phyloP scores from a whole-genome alignment of 108 stramenopile genomes.

The Nannochloropsis oceanica region DNA sequence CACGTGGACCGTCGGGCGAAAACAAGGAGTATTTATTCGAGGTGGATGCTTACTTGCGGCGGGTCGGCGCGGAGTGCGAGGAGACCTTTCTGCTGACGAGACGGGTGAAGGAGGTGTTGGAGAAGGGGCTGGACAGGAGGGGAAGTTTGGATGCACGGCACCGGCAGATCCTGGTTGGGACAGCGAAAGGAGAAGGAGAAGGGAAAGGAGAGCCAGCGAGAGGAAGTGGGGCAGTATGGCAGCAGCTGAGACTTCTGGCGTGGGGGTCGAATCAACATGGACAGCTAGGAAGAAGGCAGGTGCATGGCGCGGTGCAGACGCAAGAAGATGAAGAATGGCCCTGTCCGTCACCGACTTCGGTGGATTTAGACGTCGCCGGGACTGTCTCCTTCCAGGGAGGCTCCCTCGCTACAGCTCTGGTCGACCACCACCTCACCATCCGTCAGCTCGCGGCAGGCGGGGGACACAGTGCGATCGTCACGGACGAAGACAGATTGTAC shows the following conservation, averaged over 20 bases:
- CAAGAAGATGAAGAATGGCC: neutral
- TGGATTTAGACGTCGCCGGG: neutral
- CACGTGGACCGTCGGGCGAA: constrained; percentile 17
- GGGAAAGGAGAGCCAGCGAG: neutral
- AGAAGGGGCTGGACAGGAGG: neutral
- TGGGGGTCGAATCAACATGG: neutral
- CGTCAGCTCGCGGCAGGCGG: neutral
- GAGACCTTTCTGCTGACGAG: neutral
- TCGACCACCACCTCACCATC: neutral
- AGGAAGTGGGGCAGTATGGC: neutral
- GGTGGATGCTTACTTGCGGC: constrained; percentile 7
- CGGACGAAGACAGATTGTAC: neutral
- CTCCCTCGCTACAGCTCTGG: neutral
- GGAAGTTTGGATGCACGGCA: neutral
- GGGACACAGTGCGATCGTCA: neutral
- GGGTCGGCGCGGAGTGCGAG: neutral
- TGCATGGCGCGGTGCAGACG: neutral
- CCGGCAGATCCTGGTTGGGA: neutral
- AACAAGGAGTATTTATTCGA: constrained; percentile 14
- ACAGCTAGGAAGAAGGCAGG: neutral
- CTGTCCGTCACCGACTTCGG: neutral
- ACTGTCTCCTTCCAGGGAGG: neutral
- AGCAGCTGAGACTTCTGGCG: neutral
- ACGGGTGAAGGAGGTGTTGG: neutral
- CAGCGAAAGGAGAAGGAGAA: neutral